Percentiles rank a stretch among this genome's conserved stretches.
Conservation (phyloP, 768 basidiomycete genomes). For the Boletus reticuloceps region DNA sequence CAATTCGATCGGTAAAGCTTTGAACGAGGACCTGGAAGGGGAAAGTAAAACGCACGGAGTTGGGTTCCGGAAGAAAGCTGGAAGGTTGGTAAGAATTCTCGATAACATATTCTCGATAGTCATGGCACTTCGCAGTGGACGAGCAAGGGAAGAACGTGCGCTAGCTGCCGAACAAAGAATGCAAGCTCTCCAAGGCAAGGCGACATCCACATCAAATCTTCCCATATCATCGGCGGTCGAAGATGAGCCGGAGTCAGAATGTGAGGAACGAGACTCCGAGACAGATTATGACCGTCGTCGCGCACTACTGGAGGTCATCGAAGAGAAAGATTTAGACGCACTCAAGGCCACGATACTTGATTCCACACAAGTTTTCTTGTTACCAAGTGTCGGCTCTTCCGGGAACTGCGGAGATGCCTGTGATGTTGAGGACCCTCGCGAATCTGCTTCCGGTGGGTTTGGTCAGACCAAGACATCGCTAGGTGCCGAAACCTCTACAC, state of each 20-base stretch:
- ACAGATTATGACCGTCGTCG: constrained; percentile 51
- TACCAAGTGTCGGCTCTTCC: constrained; percentile 24
- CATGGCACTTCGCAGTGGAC: constrained; percentile 50
- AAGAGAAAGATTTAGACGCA: constrained; percentile 41
- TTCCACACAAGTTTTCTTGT: constrained; percentile 52
- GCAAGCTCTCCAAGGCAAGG: constrained; percentile 38
- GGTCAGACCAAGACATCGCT: background rate
- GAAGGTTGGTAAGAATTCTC: constrained; percentile 44
- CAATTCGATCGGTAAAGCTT: constrained; percentile 48
- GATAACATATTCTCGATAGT: background rate
- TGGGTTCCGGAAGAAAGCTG: constrained; percentile 71
- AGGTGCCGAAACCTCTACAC: background rate
- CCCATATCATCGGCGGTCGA: constrained; percentile 17
- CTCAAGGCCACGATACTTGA: constrained; percentile 44
- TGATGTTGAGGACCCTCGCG: background rate
- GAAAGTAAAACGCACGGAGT: constrained; percentile 44
- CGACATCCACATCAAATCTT: constrained; percentile 4
- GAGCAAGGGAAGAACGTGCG: constrained; percentile 77
- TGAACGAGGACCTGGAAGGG: constrained; percentile 43
- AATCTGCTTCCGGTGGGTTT: background rate
- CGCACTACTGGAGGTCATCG: constrained; percentile 47
- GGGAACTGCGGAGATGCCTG: background rate
- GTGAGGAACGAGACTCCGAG: constrained; percentile 43
- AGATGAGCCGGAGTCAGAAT: constrained; percentile 34
- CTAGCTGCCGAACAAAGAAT: constrained; percentile 68